phyloP scores from a whole-genome alignment of 176 grass and related monocot species.

The Hordeum vulgare region DNA sequence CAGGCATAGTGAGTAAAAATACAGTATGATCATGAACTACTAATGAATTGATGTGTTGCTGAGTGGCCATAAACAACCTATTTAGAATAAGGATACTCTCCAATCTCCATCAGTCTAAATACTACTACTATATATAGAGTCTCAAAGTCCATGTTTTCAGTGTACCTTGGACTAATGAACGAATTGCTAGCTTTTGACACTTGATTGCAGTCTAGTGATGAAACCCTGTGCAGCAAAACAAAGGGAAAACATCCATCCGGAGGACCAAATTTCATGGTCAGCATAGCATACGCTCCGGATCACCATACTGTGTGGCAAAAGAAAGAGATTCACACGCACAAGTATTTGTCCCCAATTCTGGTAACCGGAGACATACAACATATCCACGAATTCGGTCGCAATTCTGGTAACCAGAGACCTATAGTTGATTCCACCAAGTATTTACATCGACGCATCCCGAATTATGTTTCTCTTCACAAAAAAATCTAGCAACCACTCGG shows the following conservation, averaged over 20 bases:
- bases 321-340: no score
- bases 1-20: neutral
- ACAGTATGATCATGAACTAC: neutral
- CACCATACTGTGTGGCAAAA: neutral
- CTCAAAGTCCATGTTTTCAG: neutral
- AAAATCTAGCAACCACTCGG: no score
- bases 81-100: neutral
- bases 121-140: neutral
- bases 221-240: neutral
- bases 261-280: neutral
- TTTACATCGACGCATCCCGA: neutral
- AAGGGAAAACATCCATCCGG: neutral
- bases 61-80: neutral
- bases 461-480: no score
- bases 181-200: neutral
- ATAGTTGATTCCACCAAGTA: neutral
- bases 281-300: neutral
- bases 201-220: neutral
- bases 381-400: no score
- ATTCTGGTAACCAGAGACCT: neutral
- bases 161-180: neutral
- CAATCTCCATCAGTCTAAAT: neutral
- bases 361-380: no score
- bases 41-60: neutral
- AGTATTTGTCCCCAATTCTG: no score